Evolutionary conservation across 2,329 filamentous ascomycete species (phyloP).

Genomic region (Coleophoma cylindrospora): DNA sequence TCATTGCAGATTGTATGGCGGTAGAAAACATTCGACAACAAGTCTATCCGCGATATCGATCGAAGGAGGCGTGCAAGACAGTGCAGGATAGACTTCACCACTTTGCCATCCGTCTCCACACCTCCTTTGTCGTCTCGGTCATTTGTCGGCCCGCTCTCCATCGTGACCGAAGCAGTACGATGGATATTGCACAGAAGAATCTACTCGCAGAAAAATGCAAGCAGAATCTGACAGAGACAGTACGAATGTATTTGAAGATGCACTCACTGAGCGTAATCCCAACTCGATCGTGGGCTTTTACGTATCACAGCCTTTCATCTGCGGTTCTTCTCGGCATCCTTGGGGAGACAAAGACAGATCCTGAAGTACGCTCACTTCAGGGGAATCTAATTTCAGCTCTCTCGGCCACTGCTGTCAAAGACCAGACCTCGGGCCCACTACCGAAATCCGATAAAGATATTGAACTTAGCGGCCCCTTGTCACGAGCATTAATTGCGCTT

Average conservation of each 20-base stretch:
- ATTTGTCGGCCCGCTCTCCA: slow-evolving; percentile 58
- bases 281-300: slow-evolving; percentile 63
- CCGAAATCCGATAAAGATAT: slow-evolving; percentile 24
- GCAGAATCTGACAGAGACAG: slow-evolving; percentile 57
- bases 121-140: slow-evolving; percentile 60
- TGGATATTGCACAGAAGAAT: slow-evolving; percentile 47
- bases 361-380: slow-evolving; percentile 58
- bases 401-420: slow-evolving; percentile 59
- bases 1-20: slow-evolving; percentile 51
- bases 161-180: slow-evolving; percentile 38
- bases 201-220: slow-evolving; percentile 55
- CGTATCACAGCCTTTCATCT: slow-evolving; percentile 62
- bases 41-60: slow-evolving; percentile 48
- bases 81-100: slow-evolving; percentile 58
- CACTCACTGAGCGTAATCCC: slow-evolving; percentile 63
- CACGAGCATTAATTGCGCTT: slow-evolving; percentile 53
- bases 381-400: slow-evolving; percentile 59
- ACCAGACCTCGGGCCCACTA: slow-evolving; percentile 28
- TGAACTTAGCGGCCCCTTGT: slow-evolving; percentile 45
- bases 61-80: slow-evolving; percentile 59
- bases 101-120: slow-evolving; percentile 60
- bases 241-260: slow-evolving; percentile 66
- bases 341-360: slow-evolving; percentile 57
- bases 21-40: slow-evolving; percentile 33
- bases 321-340: slow-evolving; percentile 59